Evolutionary conservation across 257 asterid species (phyloP).

Genomic region (Coffea eugenioides): DNA sequence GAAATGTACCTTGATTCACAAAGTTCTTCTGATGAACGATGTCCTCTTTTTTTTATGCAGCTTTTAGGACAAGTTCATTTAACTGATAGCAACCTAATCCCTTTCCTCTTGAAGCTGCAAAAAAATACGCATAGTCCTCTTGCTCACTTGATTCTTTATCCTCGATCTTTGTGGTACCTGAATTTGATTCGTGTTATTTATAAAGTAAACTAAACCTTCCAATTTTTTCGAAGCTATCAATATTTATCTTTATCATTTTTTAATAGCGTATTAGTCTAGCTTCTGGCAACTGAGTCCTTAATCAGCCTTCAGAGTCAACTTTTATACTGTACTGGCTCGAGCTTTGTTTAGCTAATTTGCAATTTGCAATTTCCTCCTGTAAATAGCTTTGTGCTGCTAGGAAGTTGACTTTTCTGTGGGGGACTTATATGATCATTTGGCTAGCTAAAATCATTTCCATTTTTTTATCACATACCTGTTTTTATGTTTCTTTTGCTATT

Average conservation of each 20-base stretch:
- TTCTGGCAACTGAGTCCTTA: neutral
- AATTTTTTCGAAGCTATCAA: neutral
- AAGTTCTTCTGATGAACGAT: neutral
- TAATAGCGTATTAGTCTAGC: neutral
- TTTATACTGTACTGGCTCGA: neutral
- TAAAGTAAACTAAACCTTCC: neutral
- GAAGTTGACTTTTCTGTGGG: neutral
- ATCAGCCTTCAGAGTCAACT: neutral
- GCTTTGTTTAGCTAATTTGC: neutral
- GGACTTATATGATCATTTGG: neutral
- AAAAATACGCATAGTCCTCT: neutral
- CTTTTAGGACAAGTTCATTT: neutral
- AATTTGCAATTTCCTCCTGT: too few species aligned
- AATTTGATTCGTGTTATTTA: neutral
- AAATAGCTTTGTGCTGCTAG: too few species aligned
- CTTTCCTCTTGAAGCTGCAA: neutral
- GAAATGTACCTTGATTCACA: neutral
- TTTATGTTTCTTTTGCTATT: neutral
- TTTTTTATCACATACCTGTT: neutral
- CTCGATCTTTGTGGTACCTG: neutral
- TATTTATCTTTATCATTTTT: neutral
- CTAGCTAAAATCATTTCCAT: neutral
- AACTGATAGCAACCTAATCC: neutral
- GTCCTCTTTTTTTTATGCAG: neutral
- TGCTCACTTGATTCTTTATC: neutral